These are phyloP conservation scores for Clonostachys sp. DNA, from an alignment of 2,329 filamentous ascomycete genomes.

Conservation along the genomic window DNA sequence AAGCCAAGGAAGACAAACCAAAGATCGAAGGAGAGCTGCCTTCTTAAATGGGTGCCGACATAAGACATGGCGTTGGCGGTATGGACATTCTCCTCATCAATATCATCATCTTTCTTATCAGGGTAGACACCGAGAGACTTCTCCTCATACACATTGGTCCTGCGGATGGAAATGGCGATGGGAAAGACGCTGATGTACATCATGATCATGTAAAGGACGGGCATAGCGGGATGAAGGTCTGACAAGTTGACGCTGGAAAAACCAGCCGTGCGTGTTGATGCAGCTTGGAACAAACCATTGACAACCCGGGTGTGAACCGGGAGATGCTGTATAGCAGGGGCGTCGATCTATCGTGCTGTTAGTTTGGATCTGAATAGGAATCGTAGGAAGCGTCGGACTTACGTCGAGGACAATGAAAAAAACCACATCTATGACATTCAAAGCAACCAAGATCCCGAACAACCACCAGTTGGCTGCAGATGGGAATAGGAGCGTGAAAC, in stretches of 20 bases:
- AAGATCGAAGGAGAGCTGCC: conserved; percentile 92
- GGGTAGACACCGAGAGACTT: conserved; percentile 72
- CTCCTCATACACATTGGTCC: conserved; percentile 96
- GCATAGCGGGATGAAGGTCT: conserved; percentile 80
- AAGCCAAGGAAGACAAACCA: conserved; percentile 96
- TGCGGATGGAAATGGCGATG: conserved; percentile 89
- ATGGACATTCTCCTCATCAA: conserved; percentile 33
- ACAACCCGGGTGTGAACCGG: conserved; percentile 73
- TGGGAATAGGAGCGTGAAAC: conserved; percentile 92
- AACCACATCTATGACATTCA: conserved; percentile 82
- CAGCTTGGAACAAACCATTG: conserved; percentile 86
- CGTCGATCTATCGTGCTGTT: conserved; percentile 54
- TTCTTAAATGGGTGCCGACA: conserved; percentile 84
- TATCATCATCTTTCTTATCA: conserved; percentile 11
- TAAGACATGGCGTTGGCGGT: conserved; percentile 63
- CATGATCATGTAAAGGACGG: conserved; percentile 95
- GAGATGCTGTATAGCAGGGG: conserved; percentile 61
- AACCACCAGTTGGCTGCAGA: conserved; percentile 93
- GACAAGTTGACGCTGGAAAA: conserved; percentile 79
- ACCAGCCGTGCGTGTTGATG: conserved; percentile 84
- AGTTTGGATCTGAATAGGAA: background rate
- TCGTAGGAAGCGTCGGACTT: conserved; percentile 24
- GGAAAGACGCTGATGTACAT: conserved; percentile 99
- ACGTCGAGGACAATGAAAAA: conserved; percentile 92
- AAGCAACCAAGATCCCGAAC: conserved; percentile 74